A percentile compares a stretch with the other conserved stretches of the same genome.
These are phyloP conservation scores for Rhinocladiella similis DNA, from an alignment of 2,329 filamentous ascomycete species.

Conservation along the genomic window DNA sequence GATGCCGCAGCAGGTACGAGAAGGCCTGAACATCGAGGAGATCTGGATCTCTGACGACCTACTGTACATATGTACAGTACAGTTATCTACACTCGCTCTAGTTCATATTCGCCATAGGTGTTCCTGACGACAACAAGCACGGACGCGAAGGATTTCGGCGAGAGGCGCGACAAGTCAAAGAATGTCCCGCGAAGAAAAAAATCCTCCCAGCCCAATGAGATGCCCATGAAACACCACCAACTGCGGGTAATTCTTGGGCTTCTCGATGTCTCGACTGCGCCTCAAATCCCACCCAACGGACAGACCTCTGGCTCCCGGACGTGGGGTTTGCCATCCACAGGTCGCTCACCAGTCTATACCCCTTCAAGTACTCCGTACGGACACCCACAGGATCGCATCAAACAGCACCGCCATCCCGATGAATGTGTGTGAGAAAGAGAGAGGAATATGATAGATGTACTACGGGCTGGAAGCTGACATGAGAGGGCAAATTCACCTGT, in stretches of 20 bases:
- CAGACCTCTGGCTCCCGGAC: not conserved
- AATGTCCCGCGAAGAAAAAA: too few species aligned
- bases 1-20: too few species aligned
- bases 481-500: too few species aligned
- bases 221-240: not conserved
- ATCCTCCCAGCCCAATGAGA: not conserved
- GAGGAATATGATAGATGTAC: not conserved
- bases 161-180: not conserved
- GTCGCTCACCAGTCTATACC: not conserved
- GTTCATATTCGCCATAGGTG: too few species aligned
- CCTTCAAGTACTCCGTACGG: too few species aligned
- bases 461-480: too few species aligned
- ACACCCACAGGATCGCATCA: not conserved
- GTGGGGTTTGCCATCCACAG: too few species aligned
- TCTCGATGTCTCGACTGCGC: constrained; percentile 4
- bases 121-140: not conserved
- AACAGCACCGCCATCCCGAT: not conserved
- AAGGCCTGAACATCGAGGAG: too few species aligned
- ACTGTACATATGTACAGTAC: too few species aligned
- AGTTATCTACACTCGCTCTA: too few species aligned
- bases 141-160: not conserved
- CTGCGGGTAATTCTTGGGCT: too few species aligned
- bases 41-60: too few species aligned
- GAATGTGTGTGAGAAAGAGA: not conserved
- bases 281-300: not conserved